Evolutionary conservation across 2,329 filamentous ascomycete species (phyloP).

Genomic region (Hymenoscyphus occultus): DNA sequence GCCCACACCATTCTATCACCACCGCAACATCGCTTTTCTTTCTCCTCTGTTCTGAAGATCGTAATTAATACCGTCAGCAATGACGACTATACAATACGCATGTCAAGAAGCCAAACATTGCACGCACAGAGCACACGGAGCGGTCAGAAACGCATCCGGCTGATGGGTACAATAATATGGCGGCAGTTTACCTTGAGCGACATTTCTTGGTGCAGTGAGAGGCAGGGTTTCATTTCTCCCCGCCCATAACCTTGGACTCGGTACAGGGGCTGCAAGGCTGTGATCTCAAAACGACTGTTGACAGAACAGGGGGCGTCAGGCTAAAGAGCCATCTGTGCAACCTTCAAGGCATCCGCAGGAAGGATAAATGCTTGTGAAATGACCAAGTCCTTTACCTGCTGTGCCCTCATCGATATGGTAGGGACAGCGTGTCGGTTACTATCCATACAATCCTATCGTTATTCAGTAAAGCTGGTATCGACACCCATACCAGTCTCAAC

Average conservation of each 20-base stretch:
- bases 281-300: not conserved
- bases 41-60: not conserved
- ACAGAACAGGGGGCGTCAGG: not conserved
- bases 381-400: not conserved
- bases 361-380: not conserved
- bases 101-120: too few relatives aligned
- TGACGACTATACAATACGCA: not conserved
- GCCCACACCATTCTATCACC: not conserved
- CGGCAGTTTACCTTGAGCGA: not conserved
- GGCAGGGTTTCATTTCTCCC: not conserved
- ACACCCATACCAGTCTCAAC: not conserved
- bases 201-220: not conserved
- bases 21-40: not conserved
- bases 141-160: not conserved
- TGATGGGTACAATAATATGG: not conserved
- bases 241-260: not conserved
- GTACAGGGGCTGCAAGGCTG: slow-evolving; percentile 1
- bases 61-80: not conserved
- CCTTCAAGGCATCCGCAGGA: not conserved
- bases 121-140: not conserved
- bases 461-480: not conserved
- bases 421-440: not conserved
- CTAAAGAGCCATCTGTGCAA: not conserved
- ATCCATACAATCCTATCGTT: not conserved
- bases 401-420: not conserved